A percentile compares a stretch with the other conserved stretches of the same genome.
phyloP scores from a whole-genome alignment of 192 early-diverging fungal genomes.

The Tieghemiomyces parasiticus region DNA sequence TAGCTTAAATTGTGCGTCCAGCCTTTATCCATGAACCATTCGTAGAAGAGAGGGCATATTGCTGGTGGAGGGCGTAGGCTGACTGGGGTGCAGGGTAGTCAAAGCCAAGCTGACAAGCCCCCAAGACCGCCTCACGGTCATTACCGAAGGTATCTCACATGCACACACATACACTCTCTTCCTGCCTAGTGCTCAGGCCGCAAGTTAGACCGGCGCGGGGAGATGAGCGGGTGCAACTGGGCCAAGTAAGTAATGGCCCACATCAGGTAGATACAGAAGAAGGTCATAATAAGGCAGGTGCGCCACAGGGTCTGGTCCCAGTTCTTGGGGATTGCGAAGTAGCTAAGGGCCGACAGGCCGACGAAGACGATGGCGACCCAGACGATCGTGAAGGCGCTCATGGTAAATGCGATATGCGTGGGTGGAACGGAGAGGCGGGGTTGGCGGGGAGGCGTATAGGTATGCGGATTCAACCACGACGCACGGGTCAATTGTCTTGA shows the following conservation, averaged over 20 bases:
- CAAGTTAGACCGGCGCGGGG: slow-evolving; percentile 54
- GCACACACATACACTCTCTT: too few species aligned
- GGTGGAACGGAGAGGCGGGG: not conserved
- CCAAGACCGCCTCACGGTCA: too few species aligned
- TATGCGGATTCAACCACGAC: too few species aligned
- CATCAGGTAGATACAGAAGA: slow-evolving; percentile 36
- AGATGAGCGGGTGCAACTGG: slow-evolving; percentile 70
- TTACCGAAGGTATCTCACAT: too few species aligned
- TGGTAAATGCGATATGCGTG: not conserved
- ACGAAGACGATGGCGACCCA: slow-evolving; percentile 22
- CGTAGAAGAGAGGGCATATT: too few species aligned
- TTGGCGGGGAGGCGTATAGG: not conserved
- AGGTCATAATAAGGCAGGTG: slow-evolving; percentile 26
- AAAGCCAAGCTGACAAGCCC: too few species aligned
- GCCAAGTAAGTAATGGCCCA: slow-evolving; percentile 84
- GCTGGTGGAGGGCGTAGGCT: too few species aligned
- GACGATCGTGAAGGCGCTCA: slow-evolving; percentile 14
- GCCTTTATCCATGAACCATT: too few species aligned
- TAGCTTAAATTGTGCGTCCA: too few species aligned
- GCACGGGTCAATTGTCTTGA: too few species aligned
- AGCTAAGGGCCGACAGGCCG: slow-evolving; percentile 18
- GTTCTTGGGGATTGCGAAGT: slow-evolving; percentile 25
- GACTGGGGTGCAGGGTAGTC: too few species aligned
- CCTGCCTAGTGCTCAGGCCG: slow-evolving; percentile 22
- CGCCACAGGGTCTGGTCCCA: slow-evolving; percentile 31